Conservation (phyloP, 768 basidiomycete species). For the Phylloporus sp. region DNA sequence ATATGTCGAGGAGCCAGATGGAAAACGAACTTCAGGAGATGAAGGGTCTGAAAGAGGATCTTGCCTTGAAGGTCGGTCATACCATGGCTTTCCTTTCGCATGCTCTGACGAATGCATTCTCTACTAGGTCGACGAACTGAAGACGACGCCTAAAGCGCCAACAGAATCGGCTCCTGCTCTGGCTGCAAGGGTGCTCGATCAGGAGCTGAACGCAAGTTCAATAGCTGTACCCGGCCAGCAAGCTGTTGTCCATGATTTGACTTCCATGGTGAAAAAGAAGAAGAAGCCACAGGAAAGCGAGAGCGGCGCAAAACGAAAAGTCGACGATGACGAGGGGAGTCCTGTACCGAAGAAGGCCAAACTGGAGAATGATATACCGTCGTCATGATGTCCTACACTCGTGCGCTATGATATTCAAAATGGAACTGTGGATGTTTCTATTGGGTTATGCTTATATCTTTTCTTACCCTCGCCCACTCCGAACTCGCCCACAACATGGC, state of each 20-base stretch:
- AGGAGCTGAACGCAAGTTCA: constrained; percentile 52
- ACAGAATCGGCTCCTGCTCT: constrained; percentile 61
- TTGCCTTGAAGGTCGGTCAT: constrained; percentile 68
- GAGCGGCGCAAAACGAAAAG: constrained; percentile 60
- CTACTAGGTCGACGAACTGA: constrained; percentile 82
- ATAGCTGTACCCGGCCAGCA: constrained; percentile 32
- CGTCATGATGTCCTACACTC: constrained; percentile 10
- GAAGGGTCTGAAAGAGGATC: constrained; percentile 67
- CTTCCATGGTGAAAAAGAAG: constrained; percentile 84
- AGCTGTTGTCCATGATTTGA: constrained; percentile 71
- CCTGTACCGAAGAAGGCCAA: constrained; percentile 58
- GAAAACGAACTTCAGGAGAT: constrained; percentile 79
- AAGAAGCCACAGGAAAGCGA: constrained; percentile 45
- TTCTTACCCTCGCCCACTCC: constrained; percentile 66
- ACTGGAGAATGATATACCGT: constrained; percentile 37
- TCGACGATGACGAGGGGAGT: constrained; percentile 50
- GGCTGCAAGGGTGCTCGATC: constrained; percentile 66
- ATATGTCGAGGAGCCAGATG: constrained; percentile 70
- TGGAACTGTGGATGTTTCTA: constrained; percentile 18
- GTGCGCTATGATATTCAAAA: constrained; percentile 17
- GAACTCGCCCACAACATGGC: constrained; percentile 87
- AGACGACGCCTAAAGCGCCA: constrained; percentile 65
- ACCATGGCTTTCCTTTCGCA: background rate
- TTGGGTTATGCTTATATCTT: constrained; percentile 58
- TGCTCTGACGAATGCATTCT: background rate